These are phyloP conservation scores for Ramaria rubella DNA, from an alignment of 768 basidiomycete species.

Conservation along the genomic window DNA sequence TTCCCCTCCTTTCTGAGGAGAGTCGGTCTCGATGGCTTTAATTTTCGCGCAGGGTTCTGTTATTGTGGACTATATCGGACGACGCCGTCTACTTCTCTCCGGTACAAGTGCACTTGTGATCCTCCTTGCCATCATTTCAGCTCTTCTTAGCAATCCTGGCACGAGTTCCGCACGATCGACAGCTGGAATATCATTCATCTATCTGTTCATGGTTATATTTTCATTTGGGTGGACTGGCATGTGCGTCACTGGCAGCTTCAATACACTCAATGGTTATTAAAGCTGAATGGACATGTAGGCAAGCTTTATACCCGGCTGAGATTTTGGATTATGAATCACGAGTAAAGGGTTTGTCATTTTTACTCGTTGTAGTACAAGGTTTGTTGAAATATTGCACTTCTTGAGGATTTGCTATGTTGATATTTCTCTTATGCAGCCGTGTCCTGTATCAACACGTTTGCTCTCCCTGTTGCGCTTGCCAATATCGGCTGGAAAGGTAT, in stretches of 20 bases:
- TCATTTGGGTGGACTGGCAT: constrained; percentile 54
- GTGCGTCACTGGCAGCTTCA: constrained; percentile 22
- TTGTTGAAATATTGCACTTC: background rate
- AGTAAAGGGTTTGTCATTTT: constrained; percentile 32
- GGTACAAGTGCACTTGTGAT: constrained; percentile 32
- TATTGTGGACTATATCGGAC: constrained; percentile 42
- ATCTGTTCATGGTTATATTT: constrained; percentile 33
- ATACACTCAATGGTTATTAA: background rate
- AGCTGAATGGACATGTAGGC: constrained; percentile 24
- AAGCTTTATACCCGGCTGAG: constrained; percentile 50
- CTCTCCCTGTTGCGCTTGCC: constrained; percentile 41
- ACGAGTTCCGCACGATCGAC: constrained; percentile 31
- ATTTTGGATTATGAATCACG: constrained; percentile 44
- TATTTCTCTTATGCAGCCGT: constrained; percentile 41
- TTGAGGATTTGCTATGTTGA: background rate
- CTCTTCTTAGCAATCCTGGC: constrained; percentile 36
- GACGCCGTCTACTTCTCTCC: constrained; percentile 38
- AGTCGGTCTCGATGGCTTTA: background rate
- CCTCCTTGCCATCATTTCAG: constrained; percentile 42
- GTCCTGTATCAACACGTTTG: constrained; percentile 45
- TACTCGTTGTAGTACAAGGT: constrained; percentile 3
- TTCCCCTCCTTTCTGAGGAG: background rate
- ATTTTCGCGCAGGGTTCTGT: constrained; percentile 32
- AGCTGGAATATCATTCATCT: constrained; percentile 46
- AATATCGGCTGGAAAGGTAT: constrained; percentile 42